Evolutionary conservation across 495 filamentous ascomycete species (phyloP), one percentile per base, ranked within the genome.

Genomic region (Neurospora pannonica): DNA sequence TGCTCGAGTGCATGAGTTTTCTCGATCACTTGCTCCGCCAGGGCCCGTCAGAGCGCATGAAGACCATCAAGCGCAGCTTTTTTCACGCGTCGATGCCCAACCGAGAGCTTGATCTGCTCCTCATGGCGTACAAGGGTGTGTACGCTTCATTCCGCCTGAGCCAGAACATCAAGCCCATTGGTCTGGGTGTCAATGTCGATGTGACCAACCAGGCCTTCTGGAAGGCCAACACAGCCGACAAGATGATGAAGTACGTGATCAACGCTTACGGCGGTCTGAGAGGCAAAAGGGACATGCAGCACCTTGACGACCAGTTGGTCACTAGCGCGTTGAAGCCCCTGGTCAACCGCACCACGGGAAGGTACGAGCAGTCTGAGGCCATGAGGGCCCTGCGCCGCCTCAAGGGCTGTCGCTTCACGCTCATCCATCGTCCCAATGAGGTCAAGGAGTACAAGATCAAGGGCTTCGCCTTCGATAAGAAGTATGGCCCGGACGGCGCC

Each of bases 21-120:
- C 84, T 98, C 3, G 95, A 99, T 75, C 96, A 99, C 79, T 83
- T 93, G 24, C 82, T 99, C 43, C 93, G 95, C 15, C 90, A 97
- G 82, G 82, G 79, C 3, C 94, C 96, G 0, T 89, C 89, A 0
- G 84, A 87, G 74, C 81, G 84, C 8, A 90, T 90, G 77, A 86
- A 88, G 1, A 83, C 87, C 1, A 89, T 97, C 78, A 94, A 92
- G 80, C 91, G 93, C 31, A 91, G 89, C 1, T 97, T 96, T 83
- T 97, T 94, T 79, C 91, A 91, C 60, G 74, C 5, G 71, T 74
- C 48, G 78, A 78, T 74, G 15, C 15, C n/a, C 70, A 38, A 34
- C 28, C 2, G 13, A 8, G 54, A 62, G 6, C 54, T 67, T 4
- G 54, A 67, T 8, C 5, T 34, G 28, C 13, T 36, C 15, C 54